Evolutionary conservation across 2,329 filamentous ascomycete species (phyloP).

Genomic region (Colletotrichum graminicola): DNA sequence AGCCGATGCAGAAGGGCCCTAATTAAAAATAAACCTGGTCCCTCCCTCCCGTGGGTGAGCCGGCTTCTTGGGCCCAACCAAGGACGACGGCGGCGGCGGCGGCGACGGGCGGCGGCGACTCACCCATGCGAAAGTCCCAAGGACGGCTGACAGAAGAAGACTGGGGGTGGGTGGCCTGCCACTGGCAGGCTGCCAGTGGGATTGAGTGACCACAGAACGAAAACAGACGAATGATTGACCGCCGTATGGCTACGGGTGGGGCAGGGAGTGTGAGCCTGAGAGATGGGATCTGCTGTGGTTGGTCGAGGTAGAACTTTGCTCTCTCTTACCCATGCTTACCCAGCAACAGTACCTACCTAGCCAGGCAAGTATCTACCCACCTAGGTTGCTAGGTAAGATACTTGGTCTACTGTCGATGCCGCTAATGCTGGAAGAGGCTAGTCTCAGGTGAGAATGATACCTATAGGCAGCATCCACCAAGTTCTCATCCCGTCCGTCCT

Average conservation of each 20-base stretch:
- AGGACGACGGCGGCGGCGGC: slow-evolving; percentile 1
- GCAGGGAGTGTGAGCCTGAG: not conserved
- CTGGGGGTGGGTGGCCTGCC: slow-evolving; percentile 1
- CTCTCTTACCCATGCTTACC: not conserved
- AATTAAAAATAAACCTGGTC: slow-evolving; percentile 39
- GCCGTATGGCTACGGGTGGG: not conserved
- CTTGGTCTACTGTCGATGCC: not conserved
- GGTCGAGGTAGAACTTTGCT: no score
- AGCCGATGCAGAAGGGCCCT: slow-evolving; percentile 24
- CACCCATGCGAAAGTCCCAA: slow-evolving; percentile 4
- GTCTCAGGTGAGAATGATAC: slow-evolving; percentile 8
- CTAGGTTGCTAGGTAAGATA: no score
- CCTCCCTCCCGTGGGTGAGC: slow-evolving; percentile 36
- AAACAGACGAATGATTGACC: slow-evolving; percentile 17
- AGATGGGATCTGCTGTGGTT: not conserved
- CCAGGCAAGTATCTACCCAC: no score
- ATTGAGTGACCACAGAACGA: slow-evolving; percentile 6
- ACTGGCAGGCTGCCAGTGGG: slow-evolving; percentile 13
- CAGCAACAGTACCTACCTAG: no score
- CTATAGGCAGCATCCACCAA: not conserved
- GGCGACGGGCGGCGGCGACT: slow-evolving; percentile 19
- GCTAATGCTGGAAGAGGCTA: slow-evolving; percentile 7
- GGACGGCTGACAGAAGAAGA: slow-evolving; percentile 24
- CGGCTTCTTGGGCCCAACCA: slow-evolving; percentile 41
- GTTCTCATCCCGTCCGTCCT: slow-evolving; percentile 7